phyloP scores from a whole-genome alignment of 1,284 basidiomycete genomes.

The Farysia itapuensis region DNA sequence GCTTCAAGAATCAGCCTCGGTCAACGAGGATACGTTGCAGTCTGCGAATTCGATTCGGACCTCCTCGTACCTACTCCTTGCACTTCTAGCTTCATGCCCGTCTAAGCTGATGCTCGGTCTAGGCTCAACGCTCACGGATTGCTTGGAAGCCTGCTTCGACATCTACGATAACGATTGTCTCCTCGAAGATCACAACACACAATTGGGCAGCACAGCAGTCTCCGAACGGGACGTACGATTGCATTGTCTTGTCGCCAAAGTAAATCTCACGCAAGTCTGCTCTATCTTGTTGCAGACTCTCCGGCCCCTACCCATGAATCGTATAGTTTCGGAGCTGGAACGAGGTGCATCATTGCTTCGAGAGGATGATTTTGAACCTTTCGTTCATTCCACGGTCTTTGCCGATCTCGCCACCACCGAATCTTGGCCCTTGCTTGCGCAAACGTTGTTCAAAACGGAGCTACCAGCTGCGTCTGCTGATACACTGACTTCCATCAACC shows the following conservation, averaged over 20 bases:
- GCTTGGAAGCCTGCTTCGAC: conserved; percentile 6
- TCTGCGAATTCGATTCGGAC: conserved; percentile 6
- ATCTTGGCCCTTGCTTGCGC: conserved; percentile 10
- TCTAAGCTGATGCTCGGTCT: conserved; percentile 8
- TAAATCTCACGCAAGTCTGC: background rate
- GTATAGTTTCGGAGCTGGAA: background rate
- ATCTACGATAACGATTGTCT: too few relatives aligned
- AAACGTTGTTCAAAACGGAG: background rate
- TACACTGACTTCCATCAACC: conserved; percentile 15
- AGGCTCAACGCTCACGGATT: background rate
- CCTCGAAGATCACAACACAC: too few relatives aligned
- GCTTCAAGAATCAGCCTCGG: conserved; percentile 1
- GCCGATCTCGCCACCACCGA: conserved; percentile 23
- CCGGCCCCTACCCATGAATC: too few relatives aligned
- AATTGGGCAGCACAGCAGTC: background rate
- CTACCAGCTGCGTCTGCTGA: background rate
- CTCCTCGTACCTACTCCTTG: conserved; percentile 8
- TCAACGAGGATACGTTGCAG: background rate
- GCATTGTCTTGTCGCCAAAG: background rate
- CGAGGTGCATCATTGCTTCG: conserved; percentile 2
- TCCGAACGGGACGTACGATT: background rate
- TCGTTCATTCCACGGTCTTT: conserved; percentile 19
- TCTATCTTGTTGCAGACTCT: background rate
- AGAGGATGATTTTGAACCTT: conserved; percentile 6
- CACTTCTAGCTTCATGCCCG: conserved; percentile 14